Conservation (phyloP, 2,329 filamentous ascomycete genomes). For the Penicillium sp. region DNA sequence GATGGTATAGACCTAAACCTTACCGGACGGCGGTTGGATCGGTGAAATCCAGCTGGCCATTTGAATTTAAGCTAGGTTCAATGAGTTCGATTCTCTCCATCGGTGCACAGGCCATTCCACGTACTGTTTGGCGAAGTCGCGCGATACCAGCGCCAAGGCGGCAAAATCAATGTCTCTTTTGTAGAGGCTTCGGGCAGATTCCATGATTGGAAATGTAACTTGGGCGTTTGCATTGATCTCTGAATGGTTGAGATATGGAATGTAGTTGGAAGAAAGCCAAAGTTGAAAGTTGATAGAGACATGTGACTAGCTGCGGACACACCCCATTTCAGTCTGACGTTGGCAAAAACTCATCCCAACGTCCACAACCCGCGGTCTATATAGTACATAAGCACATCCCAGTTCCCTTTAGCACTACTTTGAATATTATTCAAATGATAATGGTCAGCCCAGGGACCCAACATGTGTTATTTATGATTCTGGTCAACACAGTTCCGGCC, state of each 20-base stretch:
- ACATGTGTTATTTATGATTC: no score
- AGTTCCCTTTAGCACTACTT: no score
- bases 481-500: no score
- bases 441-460: no score
- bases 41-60: conserved; percentile 72
- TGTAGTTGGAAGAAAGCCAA: no score
- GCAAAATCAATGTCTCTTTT: conserved; percentile 62
- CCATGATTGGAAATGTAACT: conserved; percentile 25
- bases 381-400: no score
- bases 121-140: conserved; percentile 59
- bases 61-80: conserved; percentile 49
- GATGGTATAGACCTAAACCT: conserved; percentile 7
- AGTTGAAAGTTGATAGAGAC: not conserved
- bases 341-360: no score
- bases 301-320: no score
- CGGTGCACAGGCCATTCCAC: conserved; percentile 22
- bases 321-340: no score
- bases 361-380: no score
- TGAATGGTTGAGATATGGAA: not conserved
- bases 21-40: conserved; percentile 74
- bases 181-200: conserved; percentile 50
- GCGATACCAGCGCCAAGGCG: conserved; percentile 57
- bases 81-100: conserved; percentile 7
- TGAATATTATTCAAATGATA: no score
- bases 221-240: not conserved